These are phyloP conservation scores for Eutypa lata DNA, from an alignment of 2,329 filamentous ascomycete species.

Conservation along the genomic window DNA sequence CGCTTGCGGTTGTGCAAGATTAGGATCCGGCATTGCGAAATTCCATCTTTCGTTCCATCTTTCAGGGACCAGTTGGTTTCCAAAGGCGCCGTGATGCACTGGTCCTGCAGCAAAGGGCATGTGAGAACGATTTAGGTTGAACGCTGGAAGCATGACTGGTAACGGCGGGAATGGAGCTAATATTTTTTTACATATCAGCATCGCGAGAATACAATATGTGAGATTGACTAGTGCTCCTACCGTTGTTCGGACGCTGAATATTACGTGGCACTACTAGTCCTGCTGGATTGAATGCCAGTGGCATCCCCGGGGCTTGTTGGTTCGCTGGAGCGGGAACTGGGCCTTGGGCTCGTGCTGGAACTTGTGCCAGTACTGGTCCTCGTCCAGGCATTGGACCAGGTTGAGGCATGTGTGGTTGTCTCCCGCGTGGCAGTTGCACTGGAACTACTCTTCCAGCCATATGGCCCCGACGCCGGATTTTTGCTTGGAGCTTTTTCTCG, in stretches of 20 bases:
- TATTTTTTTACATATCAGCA: not conserved
- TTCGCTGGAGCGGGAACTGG: not conserved
- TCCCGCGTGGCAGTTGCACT: too few species aligned
- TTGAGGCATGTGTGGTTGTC: not conserved
- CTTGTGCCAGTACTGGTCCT: not conserved
- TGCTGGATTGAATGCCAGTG: too few species aligned
- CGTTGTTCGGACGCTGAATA: not conserved
- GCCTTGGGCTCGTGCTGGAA: not conserved
- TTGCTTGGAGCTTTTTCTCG: constrained; percentile 24
- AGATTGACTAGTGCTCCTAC: not conserved
- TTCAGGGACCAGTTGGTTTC: not conserved
- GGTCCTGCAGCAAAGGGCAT: not conserved
- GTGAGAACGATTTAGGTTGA: not conserved
- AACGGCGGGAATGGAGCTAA: not conserved
- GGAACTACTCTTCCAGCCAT: not conserved
- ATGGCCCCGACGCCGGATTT: not conserved
- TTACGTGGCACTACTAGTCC: too few species aligned
- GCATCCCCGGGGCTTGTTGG: too few species aligned
- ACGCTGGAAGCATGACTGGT: not conserved
- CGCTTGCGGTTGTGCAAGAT: too few species aligned
- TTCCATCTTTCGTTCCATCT: too few species aligned
- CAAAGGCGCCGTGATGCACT: not conserved
- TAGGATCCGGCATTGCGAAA: too few species aligned
- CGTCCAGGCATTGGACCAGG: not conserved
- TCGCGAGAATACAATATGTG: not conserved